phyloP scores from a whole-genome alignment of 352 stramenopile species.

The Aphanomyces astaci region DNA sequence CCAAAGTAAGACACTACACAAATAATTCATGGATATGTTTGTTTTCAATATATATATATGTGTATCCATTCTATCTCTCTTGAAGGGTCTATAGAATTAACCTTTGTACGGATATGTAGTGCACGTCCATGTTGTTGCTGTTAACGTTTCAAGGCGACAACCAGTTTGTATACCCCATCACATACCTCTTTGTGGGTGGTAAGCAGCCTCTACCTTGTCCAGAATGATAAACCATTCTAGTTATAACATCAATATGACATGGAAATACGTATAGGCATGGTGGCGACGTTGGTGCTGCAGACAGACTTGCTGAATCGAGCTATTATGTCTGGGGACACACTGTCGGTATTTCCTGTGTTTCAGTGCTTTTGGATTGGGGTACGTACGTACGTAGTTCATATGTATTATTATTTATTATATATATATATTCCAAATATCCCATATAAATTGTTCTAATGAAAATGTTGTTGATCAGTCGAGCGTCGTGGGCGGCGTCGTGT shows the following conservation, averaged over 20 bases:
- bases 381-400: constrained; percentile 26
- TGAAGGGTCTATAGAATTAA: too few relatives aligned
- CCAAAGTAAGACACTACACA: too few relatives aligned
- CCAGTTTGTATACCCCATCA: constrained; percentile 80
- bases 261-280: constrained; percentile 35
- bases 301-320: constrained; percentile 75
- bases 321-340: constrained; percentile 77
- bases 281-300: constrained; percentile 73
- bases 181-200: constrained; percentile 69
- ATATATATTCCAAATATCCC: too few relatives aligned
- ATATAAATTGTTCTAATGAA: constrained; percentile 8
- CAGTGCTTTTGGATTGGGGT: constrained; percentile 86
- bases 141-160: constrained; percentile 70
- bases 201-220: neutral
- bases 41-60: too few relatives aligned
- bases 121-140: constrained; percentile 71
- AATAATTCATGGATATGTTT: too few relatives aligned
- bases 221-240: neutral
- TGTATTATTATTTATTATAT: too few relatives aligned
- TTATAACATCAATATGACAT: too few relatives aligned
- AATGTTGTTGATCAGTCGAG: constrained; percentile 44
- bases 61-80: too few relatives aligned
- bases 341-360: constrained; percentile 83
- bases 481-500: constrained; percentile 74
- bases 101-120: too few relatives aligned